Evolutionary conservation across 2,329 filamentous ascomycete genomes (phyloP).

Genomic region (Tolypocladium tundrense): DNA sequence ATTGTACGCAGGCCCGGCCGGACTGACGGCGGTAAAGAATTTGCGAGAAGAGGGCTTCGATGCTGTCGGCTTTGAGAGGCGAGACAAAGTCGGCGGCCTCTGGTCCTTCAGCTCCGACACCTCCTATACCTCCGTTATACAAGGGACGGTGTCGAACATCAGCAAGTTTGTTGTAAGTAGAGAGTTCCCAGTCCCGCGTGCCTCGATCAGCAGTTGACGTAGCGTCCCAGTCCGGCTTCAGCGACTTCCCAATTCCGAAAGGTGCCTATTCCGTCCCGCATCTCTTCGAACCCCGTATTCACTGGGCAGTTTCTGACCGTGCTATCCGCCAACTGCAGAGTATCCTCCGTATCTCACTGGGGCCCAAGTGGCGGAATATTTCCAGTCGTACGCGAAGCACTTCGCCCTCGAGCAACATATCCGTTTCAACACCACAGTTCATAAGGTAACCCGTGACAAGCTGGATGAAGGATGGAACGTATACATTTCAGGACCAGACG

Average conservation of each 20-base stretch:
- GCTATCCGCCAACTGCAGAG: not conserved
- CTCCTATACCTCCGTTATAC: slow-evolving; percentile 1
- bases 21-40: slow-evolving; percentile 20
- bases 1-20: not conserved
- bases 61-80: slow-evolving; percentile 31
- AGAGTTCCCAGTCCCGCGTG: too few relatives aligned
- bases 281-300: not conserved
- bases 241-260: slow-evolving; percentile 23
- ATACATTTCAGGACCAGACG: not conserved
- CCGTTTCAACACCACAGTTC: slow-evolving; percentile 16
- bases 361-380: slow-evolving; percentile 18
- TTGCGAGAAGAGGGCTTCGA: slow-evolving; percentile 33
- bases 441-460: slow-evolving; percentile 7
- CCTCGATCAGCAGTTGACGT: not conserved
- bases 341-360: slow-evolving; percentile 12
- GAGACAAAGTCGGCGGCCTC: slow-evolving; percentile 28
- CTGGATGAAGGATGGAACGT: slow-evolving; percentile 1
- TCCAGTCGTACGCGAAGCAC: slow-evolving; percentile 23
- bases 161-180: slow-evolving; percentile 5
- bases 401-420: slow-evolving; percentile 18
- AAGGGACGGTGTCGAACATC: slow-evolving; percentile 2
- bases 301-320: not conserved
- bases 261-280: slow-evolving; percentile 4
- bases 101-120: slow-evolving; percentile 16
- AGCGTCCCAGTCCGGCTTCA: slow-evolving; percentile 19